Evolutionary conservation across 129 eudicot genomes (phyloP), one percentile per base, ranked within the genome.

Genomic region (Centaurea solstitialis): DNA sequence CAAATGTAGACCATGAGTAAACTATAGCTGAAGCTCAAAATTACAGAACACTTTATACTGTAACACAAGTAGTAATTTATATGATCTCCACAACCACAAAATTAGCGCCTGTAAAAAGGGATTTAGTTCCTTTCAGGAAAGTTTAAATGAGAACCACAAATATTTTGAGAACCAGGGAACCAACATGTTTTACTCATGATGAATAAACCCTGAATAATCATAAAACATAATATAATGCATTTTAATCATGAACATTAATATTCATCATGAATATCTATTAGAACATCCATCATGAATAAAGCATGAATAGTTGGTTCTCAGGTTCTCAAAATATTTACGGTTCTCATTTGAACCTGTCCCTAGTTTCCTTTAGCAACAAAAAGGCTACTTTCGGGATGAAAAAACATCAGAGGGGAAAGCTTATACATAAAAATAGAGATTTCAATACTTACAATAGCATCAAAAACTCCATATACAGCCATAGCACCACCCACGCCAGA

Each of bases 401-500:
- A 23, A 28, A 40, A 23, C 38, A 75, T 57, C 4, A 35, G 59
- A 37, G 13, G 62, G 66, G 69, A 39, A 17, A 47, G 57, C 38
- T 47, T 62, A 62, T 80, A 40, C 67, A 62, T 30, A 22, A 30
- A 79, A 50, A 45, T 23, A 22, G 9, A 15, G 72, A 65, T 11
- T 70, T 70, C 59, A 59, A 43, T 76, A 90, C 99, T 95, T 83
- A 95, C 99, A 79, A 92, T 80, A 23, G 97, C 99, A 88, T 95
- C 99, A 80, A 89, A 91, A 85, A 86, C 88, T 80, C 99, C 99
- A 80, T 90, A 95, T 39, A 92, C 91, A 30, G 97, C 99, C 99
- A 95, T 95, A 30, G 94, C 92, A 82, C 97, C 97, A 78, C 94
- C 99, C 22, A 95, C 97, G 66, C 97, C 99, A 78, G 93, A 76